A percentile compares a stretch with the other conserved stretches of the same genome.
Evolutionary conservation across 1,139 yeast genomes (phyloP).

Genomic region (Protomyces arabidopsidicola): DNA sequence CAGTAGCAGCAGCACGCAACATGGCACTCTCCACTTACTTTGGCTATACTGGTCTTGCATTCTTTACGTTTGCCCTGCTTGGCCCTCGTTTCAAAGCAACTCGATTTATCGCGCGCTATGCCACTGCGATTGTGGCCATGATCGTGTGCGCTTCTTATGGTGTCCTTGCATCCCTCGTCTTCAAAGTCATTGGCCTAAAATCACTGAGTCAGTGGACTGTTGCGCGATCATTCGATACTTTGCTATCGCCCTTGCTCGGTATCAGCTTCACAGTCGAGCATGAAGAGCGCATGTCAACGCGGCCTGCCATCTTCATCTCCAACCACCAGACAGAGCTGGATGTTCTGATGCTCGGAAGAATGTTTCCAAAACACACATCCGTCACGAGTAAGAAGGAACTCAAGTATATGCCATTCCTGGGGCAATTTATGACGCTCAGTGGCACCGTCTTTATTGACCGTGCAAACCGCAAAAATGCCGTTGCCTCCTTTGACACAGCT

Average conservation of each 20-base stretch:
- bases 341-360: slow-evolving; percentile 31
- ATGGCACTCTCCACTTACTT: not conserved
- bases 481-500: slow-evolving; percentile 67
- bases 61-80: slow-evolving; percentile 8
- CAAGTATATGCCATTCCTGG: slow-evolving; percentile 83
- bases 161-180: slow-evolving; percentile 63
- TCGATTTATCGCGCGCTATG: slow-evolving; percentile 40
- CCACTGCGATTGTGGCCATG: slow-evolving; percentile 37
- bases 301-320: slow-evolving; percentile 77
- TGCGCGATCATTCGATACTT: slow-evolving; percentile 70
- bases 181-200: slow-evolving; percentile 66
- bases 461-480: slow-evolving; percentile 68
- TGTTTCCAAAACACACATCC: slow-evolving; percentile 84
- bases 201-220: slow-evolving; percentile 84
- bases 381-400: slow-evolving; percentile 88
- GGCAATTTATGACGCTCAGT: slow-evolving; percentile 91
- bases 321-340: slow-evolving; percentile 69
- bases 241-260: slow-evolving; percentile 60
- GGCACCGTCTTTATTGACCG: slow-evolving; percentile 92
- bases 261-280: slow-evolving; percentile 64
- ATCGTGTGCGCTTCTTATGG: slow-evolving; percentile 43
- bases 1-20: not conserved
- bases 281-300: slow-evolving; percentile 48
- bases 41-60: not conserved
- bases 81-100: slow-evolving; percentile 37